phyloP scores from a whole-genome alignment of 2,329 filamentous ascomycete species.

The Fusarium sp. region DNA sequence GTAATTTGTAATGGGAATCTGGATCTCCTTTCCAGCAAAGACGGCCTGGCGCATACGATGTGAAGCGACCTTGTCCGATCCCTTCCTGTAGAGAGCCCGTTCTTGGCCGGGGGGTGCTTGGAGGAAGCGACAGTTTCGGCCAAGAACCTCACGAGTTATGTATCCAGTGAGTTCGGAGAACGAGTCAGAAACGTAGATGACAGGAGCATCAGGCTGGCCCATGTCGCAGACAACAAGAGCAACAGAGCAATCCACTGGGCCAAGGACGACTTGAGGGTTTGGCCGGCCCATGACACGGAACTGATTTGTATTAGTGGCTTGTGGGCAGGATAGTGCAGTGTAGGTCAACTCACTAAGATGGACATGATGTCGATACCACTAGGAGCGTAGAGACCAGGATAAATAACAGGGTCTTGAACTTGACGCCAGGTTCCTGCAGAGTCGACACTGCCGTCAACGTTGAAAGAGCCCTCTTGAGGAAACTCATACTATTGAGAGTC shows the following conservation, averaged over 20 bases:
- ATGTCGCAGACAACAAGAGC: slow-evolving; percentile 87
- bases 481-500: slow-evolving; percentile 43
- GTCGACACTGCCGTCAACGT: slow-evolving; percentile 38
- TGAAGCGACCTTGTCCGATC: slow-evolving; percentile 64
- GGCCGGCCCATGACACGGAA: slow-evolving; percentile 75
- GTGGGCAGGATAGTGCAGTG: neutral
- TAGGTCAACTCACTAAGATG: slow-evolving; percentile 60
- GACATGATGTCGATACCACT: slow-evolving; percentile 68
- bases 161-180: slow-evolving; percentile 87
- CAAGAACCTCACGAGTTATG: slow-evolving; percentile 77
- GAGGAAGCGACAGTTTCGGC: slow-evolving; percentile 86
- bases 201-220: slow-evolving; percentile 77
- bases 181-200: slow-evolving; percentile 86
- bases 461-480: slow-evolving; percentile 38
- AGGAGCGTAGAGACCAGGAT: slow-evolving; percentile 66
- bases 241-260: slow-evolving; percentile 85
- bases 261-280: slow-evolving; percentile 82
- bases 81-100: slow-evolving; percentile 15
- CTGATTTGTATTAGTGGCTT: slow-evolving; percentile 48
- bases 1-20: slow-evolving; percentile 78
- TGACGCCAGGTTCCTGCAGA: slow-evolving; percentile 43
- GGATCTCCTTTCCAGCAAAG: slow-evolving; percentile 59
- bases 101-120: slow-evolving; percentile 75
- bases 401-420: slow-evolving; percentile 63
- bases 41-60: slow-evolving; percentile 64